These are phyloP conservation scores for Cynara cardunculus DNA, from an alignment of 129 eudicot genomes.

Conservation along the genomic window DNA sequence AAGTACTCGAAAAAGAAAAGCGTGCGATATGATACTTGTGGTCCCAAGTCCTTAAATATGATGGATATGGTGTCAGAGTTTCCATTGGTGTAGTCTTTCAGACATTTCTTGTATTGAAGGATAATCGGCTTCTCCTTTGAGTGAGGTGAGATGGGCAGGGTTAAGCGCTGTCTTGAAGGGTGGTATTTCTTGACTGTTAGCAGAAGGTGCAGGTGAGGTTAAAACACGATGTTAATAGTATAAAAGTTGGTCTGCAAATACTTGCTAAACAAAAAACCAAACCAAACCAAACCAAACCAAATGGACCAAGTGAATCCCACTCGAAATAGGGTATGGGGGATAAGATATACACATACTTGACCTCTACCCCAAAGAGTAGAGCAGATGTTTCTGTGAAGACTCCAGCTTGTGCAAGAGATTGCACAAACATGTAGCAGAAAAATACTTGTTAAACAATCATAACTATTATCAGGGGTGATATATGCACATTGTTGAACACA, in stretches of 20 bases:
- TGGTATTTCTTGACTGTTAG: slow-evolving; percentile 76
- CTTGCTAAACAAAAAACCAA: neutral
- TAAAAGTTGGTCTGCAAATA: neutral
- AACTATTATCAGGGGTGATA: no score
- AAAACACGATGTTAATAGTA: neutral
- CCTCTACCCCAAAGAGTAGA: no score
- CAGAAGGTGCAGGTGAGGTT: slow-evolving; percentile 23
- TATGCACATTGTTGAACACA: no score
- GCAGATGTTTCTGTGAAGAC: no score
- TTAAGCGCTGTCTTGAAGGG: slow-evolving; percentile 89
- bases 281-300: no score
- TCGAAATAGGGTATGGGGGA: no score
- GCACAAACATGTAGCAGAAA: no score
- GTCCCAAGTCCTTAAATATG: slow-evolving; percentile 91
- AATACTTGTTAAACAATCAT: no score
- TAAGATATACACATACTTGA: no score
- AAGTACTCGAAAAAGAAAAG: slow-evolving; percentile 86
- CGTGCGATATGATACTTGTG: slow-evolving; percentile 91
- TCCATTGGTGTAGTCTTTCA: slow-evolving; percentile 63
- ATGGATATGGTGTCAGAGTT: slow-evolving; percentile 54
- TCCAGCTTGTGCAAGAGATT: no score
- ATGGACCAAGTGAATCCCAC: no score
- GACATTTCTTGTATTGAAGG: slow-evolving; percentile 62
- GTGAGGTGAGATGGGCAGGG: slow-evolving; percentile 77
- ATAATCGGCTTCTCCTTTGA: slow-evolving; percentile 75